These are phyloP conservation scores for Pseudogymnoascus sp. DNA, from an alignment of 2,329 filamentous ascomycete genomes.

Conservation along the genomic window DNA sequence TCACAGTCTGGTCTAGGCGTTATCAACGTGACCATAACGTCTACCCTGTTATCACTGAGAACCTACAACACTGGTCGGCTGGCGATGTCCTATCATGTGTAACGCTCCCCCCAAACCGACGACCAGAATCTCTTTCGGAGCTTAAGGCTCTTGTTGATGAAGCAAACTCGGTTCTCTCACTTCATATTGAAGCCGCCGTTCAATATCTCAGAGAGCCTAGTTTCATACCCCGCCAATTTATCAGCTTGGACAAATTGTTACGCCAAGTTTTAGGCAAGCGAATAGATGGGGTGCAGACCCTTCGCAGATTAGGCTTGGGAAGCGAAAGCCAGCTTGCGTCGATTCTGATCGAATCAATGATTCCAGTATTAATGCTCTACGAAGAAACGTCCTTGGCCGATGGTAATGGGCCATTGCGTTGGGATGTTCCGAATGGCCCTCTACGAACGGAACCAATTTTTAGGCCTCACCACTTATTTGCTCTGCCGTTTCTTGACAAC, in stretches of 20 bases:
- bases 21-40: not conserved
- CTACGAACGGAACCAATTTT: not conserved
- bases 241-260: not conserved
- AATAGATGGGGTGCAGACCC: not conserved
- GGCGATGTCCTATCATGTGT: not conserved
- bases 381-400: not conserved
- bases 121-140: not conserved
- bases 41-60: not conserved
- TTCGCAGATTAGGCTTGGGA: not conserved
- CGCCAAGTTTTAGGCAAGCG: not conserved
- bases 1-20: not conserved
- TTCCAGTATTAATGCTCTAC: not conserved
- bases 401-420: not conserved
- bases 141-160: not conserved
- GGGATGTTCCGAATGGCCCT: not conserved
- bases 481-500: not conserved
- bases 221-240: not conserved
- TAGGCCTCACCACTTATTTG: not conserved
- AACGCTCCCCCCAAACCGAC: not conserved
- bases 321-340: not conserved
- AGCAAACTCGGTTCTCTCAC: not conserved
- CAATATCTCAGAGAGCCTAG: not conserved
- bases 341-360: not conserved
- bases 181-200: not conserved
- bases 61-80: too few relatives aligned